Conservation (phyloP, 306 rosid species). For the Datisca glomerata region DNA sequence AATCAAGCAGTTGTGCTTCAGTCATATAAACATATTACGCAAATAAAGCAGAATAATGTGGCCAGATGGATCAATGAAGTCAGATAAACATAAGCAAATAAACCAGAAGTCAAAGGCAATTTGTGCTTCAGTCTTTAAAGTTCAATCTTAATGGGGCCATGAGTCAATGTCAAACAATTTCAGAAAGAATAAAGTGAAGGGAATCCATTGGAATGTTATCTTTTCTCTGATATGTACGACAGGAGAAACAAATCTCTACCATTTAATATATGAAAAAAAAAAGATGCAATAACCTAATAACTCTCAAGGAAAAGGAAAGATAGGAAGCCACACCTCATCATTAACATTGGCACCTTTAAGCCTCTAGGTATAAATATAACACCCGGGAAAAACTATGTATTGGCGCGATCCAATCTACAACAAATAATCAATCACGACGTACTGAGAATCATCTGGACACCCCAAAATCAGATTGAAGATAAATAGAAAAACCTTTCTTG, state of each 20-base stretch:
- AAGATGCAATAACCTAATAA: too few relatives aligned
- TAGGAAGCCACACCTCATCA: conserved; percentile 48
- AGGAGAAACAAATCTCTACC: not conserved
- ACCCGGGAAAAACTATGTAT: conserved; percentile 79
- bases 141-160: not conserved
- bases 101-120: too few relatives aligned
- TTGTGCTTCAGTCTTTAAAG: not conserved
- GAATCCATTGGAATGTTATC: too few relatives aligned
- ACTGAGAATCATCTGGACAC: not conserved
- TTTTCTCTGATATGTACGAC: not conserved
- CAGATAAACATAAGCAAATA: too few relatives aligned
- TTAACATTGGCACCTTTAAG: conserved; percentile 61
- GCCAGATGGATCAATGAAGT: too few relatives aligned
- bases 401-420: conserved; percentile 66
- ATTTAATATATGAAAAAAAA: not conserved
- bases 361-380: conserved; percentile 53
- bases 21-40: too few relatives aligned
- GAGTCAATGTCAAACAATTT: not conserved
- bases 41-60: too few relatives aligned
- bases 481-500: too few relatives aligned
- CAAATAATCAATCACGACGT: not conserved
- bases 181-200: not conserved
- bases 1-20: too few relatives aligned
- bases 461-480: not conserved
- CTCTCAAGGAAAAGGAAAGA: conserved; percentile 2